These are phyloP conservation scores for Avena atlantica DNA, from an alignment of 176 grass and related monocot species.

Conservation along the genomic window DNA sequence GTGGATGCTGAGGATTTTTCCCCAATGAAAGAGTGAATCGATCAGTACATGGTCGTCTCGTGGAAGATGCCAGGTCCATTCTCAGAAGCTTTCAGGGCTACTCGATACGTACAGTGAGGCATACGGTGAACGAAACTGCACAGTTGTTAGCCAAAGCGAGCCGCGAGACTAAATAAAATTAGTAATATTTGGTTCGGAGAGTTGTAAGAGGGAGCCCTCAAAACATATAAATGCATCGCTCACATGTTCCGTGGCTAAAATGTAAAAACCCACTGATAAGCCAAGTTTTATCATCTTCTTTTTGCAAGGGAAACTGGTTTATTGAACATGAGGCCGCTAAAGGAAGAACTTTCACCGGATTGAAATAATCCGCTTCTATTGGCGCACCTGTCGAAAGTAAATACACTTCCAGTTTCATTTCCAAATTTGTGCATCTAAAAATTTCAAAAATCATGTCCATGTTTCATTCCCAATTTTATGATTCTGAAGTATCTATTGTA, in stretches of 20 bases:
- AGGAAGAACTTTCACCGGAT: not conserved
- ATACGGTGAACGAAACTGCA: no score
- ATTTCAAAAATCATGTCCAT: not conserved
- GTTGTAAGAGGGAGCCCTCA: not conserved
- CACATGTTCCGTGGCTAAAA: not conserved
- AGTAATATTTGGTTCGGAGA: not conserved
- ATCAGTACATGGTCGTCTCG: no score
- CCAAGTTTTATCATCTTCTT: not conserved
- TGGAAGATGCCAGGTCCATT: no score
- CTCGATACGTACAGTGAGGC: no score
- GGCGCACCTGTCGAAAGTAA: not conserved
- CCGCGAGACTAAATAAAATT: no score
- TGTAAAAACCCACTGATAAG: not conserved
- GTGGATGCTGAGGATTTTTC: no score
- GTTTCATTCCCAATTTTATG: not conserved
- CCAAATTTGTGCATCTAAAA: not conserved
- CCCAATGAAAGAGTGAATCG: no score
- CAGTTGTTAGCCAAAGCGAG: no score
- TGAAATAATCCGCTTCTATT: not conserved
- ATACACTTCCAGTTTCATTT: not conserved
- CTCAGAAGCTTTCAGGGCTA: no score
- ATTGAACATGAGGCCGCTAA: not conserved
- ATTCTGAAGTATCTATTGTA: not conserved
- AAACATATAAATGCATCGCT: slow-evolving; percentile 1
- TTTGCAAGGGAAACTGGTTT: not conserved